Evolutionary conservation across 805 yeast genomes (phyloP).

Genomic region (Metschnikowia baotianmanensis): DNA sequence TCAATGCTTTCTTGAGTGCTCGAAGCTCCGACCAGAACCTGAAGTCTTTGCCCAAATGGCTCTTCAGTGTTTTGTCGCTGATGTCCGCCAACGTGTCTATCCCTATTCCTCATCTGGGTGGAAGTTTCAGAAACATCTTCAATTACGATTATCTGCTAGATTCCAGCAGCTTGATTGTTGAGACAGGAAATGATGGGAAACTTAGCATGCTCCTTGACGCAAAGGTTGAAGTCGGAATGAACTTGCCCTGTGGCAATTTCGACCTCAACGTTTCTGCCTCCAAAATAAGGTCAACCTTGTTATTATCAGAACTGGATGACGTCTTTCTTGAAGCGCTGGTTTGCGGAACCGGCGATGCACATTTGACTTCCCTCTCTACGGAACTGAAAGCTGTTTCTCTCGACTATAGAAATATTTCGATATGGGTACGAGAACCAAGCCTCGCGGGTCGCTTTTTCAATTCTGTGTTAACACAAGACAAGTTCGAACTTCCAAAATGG

Average conservation of each 20-base stretch:
- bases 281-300: not conserved
- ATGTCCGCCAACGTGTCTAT: not conserved
- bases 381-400: slow-evolving; percentile 42
- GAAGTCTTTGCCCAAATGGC: slow-evolving; percentile 26
- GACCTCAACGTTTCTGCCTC: slow-evolving; percentile 1
- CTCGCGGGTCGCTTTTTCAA: slow-evolving; percentile 4
- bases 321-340: slow-evolving; percentile 3
- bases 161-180: not conserved
- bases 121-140: not conserved
- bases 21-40: slow-evolving; percentile 6
- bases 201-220: slow-evolving; percentile 3
- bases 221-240: not conserved
- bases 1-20: slow-evolving; percentile 21
- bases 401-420: slow-evolving; percentile 40
- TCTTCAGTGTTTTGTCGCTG: slow-evolving; percentile 19
- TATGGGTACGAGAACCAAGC: slow-evolving; percentile 39
- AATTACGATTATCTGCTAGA: not conserved
- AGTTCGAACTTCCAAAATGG: slow-evolving; percentile 2
- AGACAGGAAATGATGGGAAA: slow-evolving; percentile 1
- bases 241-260: not conserved
- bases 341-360: not conserved
- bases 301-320: not conserved
- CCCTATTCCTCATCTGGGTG: slow-evolving; percentile 1
- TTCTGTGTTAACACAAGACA: not conserved
- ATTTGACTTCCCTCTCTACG: slow-evolving; percentile 16